Evolutionary conservation across 495 filamentous ascomycete genomes (phyloP), one percentile per base, ranked within the genome.

Genomic region (Ascobolus immersus): DNA sequence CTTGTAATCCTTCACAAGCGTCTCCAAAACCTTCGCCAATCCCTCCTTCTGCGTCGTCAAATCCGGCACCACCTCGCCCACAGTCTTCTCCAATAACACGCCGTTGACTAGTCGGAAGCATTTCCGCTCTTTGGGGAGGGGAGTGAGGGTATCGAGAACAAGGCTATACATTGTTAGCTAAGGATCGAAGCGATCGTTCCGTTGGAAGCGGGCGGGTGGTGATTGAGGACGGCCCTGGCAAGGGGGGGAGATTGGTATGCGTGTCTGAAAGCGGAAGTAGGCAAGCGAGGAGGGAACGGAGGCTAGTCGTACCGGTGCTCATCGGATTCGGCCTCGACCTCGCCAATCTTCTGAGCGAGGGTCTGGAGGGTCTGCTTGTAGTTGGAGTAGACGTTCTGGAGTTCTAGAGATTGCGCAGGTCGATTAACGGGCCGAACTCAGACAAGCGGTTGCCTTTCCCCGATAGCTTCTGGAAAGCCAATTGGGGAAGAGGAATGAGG

Each of bases 71-170:
- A 94, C 77, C 52, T 94, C 82, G 52, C 73, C 59, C 39, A 96
- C 77, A 29, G 86, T 91, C 44, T 84, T 65, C 58, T 96, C 89
- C 39, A 86, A 77, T 34, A 96, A 54, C 10, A 94, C 84, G 34
- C 86, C 89, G 52, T 94, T 93, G 51, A 96, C 82, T 73, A 96
- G 76, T 43, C 86, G 82, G 55, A 94, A 96, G 55, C 84, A 94
- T 61, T 91, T 94, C 39, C 86, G 79, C 36, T 89, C 77, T 38
- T 61, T 58, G 17, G 77, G 61, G 15, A 93, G 70, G 23, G 80
- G 82, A 30, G 69, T 67, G 44, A 96, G 59, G 18, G 84, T 94
- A 47, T 96, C 89, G 23, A 96, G 73, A 18, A 96, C 86, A 43
- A 96, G 77, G 54, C 86, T 93, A 48, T 37, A 14, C 22, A 17